phyloP scores from a whole-genome alignment of 352 stramenopile genomes.

The Poterioochromonas sp. region DNA sequence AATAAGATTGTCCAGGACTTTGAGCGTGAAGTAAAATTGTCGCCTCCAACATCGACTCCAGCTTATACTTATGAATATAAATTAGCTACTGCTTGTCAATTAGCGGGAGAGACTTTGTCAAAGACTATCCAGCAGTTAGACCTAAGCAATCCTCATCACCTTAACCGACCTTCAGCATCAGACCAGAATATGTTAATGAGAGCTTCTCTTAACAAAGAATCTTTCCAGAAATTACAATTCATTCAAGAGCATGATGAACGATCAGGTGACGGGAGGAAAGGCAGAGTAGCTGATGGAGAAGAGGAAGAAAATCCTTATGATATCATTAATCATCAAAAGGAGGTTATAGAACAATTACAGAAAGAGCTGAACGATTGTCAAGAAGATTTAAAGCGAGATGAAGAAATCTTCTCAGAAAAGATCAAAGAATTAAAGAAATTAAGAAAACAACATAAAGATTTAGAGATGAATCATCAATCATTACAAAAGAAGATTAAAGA shows the following conservation, averaged over 20 bases:
- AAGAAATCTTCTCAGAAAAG: conserved; percentile 34
- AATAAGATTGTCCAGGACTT: too few species aligned
- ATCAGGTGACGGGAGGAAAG: too few species aligned
- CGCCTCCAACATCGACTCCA: not conserved
- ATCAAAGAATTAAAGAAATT: conserved; percentile 28
- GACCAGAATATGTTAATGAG: not conserved
- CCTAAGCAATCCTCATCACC: too few species aligned
- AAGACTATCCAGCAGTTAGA: too few species aligned
- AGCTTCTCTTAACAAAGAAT: not conserved
- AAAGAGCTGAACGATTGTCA: conserved; percentile 21
- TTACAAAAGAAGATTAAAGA: not conserved
- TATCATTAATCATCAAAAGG: not conserved
- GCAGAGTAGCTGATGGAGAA: too few species aligned
- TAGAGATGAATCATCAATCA: not conserved
- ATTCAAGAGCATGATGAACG: not conserved
- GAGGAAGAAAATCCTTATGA: too few species aligned
- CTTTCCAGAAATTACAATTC: not conserved
- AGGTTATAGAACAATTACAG: not conserved
- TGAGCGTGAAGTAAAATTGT: too few species aligned
- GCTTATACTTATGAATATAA: not conserved
- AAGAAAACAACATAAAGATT: conserved; percentile 2
- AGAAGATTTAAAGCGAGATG: conserved; percentile 33
- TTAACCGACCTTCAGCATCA: too few species aligned
- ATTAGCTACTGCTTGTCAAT: not conserved
- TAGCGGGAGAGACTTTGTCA: not conserved